Conservation (phyloP, 2,329 filamentous ascomycete genomes). For the Chaetomium sp. region DNA sequence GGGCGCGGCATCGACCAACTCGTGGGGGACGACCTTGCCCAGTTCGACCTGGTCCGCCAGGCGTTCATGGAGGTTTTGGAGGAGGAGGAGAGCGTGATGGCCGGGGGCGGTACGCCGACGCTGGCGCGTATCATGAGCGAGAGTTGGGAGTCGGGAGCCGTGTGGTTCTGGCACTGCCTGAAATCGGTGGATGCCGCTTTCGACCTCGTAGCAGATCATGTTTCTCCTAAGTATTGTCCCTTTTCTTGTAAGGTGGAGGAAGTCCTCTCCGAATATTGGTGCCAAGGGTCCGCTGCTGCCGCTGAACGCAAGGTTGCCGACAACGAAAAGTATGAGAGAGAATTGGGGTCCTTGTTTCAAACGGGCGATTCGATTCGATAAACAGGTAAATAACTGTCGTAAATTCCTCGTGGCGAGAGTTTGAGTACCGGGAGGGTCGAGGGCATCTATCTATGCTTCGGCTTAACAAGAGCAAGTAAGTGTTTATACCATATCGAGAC, state of each 20-base stretch:
- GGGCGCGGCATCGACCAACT: constrained; percentile 11
- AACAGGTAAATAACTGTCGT: no score
- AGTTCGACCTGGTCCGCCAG: constrained; percentile 10
- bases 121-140: constrained; percentile 23
- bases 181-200: constrained; percentile 24
- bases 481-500: no score
- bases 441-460: no score
- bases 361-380: no score
- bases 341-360: constrained; percentile 10
- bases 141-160: constrained; percentile 23
- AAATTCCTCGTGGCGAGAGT: no score
- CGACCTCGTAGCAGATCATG: constrained; percentile 23
- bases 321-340: constrained; percentile 18
- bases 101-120: constrained; percentile 7
- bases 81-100: constrained; percentile 8
- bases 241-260: constrained; percentile 18
- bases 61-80: constrained; percentile 16
- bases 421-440: no score
- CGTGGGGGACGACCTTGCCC: not conserved
- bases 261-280: constrained; percentile 22
- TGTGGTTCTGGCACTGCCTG: constrained; percentile 28
- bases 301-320: constrained; percentile 22
- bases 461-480: no score
- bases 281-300: constrained; percentile 15
- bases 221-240: constrained; percentile 22